Evolutionary conservation across 306 rosid species (phyloP).

Genomic region (Rosa lucieae): DNA sequence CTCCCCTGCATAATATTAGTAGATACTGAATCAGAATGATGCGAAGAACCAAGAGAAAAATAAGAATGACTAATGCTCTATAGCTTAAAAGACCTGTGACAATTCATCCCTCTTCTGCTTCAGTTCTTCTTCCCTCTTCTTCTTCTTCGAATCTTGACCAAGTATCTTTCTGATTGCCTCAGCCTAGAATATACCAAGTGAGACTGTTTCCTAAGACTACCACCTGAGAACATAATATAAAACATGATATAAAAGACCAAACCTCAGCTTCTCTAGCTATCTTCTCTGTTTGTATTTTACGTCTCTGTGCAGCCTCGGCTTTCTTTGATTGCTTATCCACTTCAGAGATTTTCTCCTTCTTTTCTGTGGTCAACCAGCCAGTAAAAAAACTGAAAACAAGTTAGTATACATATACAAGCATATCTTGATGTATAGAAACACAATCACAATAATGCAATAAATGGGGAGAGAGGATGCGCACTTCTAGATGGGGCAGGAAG

Average conservation of each 20-base stretch:
- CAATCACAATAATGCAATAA: background rate
- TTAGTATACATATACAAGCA: background rate
- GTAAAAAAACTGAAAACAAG: constrained; percentile 18
- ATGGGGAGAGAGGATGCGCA: constrained; percentile 17
- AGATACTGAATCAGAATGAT: background rate
- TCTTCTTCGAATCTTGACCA: constrained; percentile 61
- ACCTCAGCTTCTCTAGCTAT: constrained; percentile 66
- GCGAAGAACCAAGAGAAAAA: background rate
- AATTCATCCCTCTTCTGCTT: constrained; percentile 44
- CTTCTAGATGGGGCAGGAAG: constrained; percentile 36
- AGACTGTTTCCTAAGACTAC: constrained; percentile 9
- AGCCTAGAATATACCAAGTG: constrained; percentile 39
- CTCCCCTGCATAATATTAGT: constrained; percentile 39
- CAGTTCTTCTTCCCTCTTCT: constrained; percentile 54
- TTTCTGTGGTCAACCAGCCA: constrained; percentile 35
- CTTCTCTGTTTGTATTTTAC: constrained; percentile 52
- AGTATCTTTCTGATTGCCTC: constrained; percentile 66
- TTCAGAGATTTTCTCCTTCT: constrained; percentile 50
- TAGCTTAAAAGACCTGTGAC: constrained; percentile 33
- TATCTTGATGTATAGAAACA: background rate
- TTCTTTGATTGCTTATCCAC: constrained; percentile 56
- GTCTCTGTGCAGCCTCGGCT: constrained; percentile 60
- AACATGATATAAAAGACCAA: constrained; percentile 19
- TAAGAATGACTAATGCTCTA: background rate
- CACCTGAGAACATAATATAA: constrained; percentile 7